Evolutionary conservation across 345 rosid genomes (phyloP).

Genomic region (Excoecaria cochinchinensis): DNA sequence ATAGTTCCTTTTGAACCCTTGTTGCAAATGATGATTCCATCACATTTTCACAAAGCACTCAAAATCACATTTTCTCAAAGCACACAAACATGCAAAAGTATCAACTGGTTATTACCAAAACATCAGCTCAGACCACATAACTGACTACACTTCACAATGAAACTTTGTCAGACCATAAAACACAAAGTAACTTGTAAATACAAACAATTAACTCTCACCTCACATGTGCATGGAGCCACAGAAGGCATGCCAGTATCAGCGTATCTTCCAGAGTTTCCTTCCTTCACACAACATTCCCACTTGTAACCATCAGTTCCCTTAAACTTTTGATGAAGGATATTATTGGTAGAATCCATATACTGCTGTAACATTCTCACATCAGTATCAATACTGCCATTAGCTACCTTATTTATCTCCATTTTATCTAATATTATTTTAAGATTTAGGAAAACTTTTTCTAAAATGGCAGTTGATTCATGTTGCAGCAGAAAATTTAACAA

Average conservation of each 20-base stretch:
- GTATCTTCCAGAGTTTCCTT: slow-evolving; percentile 34
- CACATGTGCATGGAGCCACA: slow-evolving; percentile 30
- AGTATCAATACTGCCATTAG: slow-evolving; percentile 34
- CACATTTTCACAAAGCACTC: too few relatives aligned
- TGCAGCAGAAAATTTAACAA: slow-evolving; percentile 57
- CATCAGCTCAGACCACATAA: neutral
- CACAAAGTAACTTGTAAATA: neutral
- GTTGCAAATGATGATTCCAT: too few relatives aligned
- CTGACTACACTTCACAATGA: neutral
- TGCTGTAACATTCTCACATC: slow-evolving; percentile 44
- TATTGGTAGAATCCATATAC: slow-evolving; percentile 45
- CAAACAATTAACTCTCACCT: slow-evolving; percentile 42
- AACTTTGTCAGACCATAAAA: neutral
- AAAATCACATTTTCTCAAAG: too few relatives aligned
- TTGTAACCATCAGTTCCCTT: slow-evolving; percentile 23
- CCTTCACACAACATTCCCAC: slow-evolving; percentile 22
- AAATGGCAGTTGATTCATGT: slow-evolving; percentile 47
- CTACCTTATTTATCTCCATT: slow-evolving; percentile 27
- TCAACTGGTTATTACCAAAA: neutral
- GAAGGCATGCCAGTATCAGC: slow-evolving; percentile 32
- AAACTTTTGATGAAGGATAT: slow-evolving; percentile 34
- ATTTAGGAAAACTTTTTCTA: slow-evolving; percentile 54
- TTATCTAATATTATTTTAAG: slow-evolving; percentile 47
- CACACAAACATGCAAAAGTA: too few relatives aligned
- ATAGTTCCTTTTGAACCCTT: too few relatives aligned